Conservation (phyloP, 805 yeast species). For the Ogataea pilisensis region DNA sequence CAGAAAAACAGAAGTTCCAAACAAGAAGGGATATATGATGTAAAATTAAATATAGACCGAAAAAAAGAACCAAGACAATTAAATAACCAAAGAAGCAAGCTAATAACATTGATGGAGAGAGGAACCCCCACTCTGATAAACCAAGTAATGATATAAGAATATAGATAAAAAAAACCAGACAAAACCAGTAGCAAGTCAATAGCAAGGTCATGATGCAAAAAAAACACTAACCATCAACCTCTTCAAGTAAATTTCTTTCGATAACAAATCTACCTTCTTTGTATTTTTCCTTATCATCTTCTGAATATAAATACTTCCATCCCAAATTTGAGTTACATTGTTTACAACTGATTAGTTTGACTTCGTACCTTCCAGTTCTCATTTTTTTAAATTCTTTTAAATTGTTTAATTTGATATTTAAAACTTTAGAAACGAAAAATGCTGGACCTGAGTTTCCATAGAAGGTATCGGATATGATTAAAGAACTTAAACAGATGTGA, state of each 20-base stretch:
- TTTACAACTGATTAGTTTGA: slow-evolving; percentile 26
- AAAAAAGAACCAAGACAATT: background rate
- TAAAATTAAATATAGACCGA: no score
- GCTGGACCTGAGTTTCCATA: slow-evolving; percentile 33
- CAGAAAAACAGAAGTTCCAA: no score
- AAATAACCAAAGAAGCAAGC: background rate
- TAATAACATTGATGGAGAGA: background rate
- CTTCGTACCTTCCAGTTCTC: slow-evolving; percentile 32
- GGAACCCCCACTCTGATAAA: no score
- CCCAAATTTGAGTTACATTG: slow-evolving; percentile 31
- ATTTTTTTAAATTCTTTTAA: slow-evolving; percentile 24
- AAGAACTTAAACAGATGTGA: slow-evolving; percentile 28
- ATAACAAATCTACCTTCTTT: slow-evolving; percentile 33
- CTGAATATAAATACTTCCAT: slow-evolving; percentile 33
- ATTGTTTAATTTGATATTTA: slow-evolving; percentile 22
- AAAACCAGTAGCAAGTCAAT: no score
- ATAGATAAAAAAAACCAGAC: no score
- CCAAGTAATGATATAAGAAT: no score
- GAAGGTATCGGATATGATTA: slow-evolving; percentile 31
- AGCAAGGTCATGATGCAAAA: background rate
- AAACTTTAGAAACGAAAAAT: slow-evolving; percentile 28
- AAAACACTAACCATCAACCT: slow-evolving; percentile 13
- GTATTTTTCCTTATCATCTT: slow-evolving; percentile 27
- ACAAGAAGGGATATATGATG: no score
- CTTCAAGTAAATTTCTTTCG: slow-evolving; percentile 27